A percentile compares a stretch with the other conserved stretches of the same genome.
Conservation (phyloP, 768 basidiomycete species). For the Boletus eberwhitei region DNA sequence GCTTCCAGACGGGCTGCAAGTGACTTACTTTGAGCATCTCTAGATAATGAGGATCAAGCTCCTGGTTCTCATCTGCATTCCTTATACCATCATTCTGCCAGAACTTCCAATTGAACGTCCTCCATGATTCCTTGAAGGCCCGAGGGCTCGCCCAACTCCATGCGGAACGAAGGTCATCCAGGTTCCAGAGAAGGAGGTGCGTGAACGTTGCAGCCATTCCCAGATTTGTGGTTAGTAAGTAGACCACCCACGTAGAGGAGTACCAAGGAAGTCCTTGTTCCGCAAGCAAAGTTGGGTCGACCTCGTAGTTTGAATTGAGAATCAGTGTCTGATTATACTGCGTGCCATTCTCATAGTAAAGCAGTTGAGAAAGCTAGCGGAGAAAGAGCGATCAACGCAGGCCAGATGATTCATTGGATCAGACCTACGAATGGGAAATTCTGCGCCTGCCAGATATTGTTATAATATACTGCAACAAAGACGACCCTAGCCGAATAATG, state of each 20-base stretch:
- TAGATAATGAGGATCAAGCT: constrained; percentile 51
- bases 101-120: constrained; percentile 35
- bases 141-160: constrained; percentile 45
- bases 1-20: constrained; percentile 14
- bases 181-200: constrained; percentile 53
- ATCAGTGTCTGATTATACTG: constrained; percentile 52
- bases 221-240: constrained; percentile 18
- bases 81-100: constrained; percentile 27
- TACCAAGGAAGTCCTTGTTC: constrained; percentile 36
- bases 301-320: constrained; percentile 48
- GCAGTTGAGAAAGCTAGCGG: constrained; percentile 42
- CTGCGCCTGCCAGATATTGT: constrained; percentile 55
- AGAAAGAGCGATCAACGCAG: neutral
- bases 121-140: constrained; percentile 24
- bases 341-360: constrained; percentile 53
- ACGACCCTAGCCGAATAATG: constrained; percentile 29
- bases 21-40: constrained; percentile 44
- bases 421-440: constrained; percentile 55
- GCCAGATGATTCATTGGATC: constrained; percentile 17
- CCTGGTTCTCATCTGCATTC: constrained; percentile 33
- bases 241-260: constrained; percentile 23
- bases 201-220: constrained; percentile 46
- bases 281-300: constrained; percentile 47
- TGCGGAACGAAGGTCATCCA: constrained; percentile 43
- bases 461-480: constrained; percentile 39